phyloP scores from a whole-genome alignment of 768 basidiomycete genomes.

The Podaxis sp. region DNA sequence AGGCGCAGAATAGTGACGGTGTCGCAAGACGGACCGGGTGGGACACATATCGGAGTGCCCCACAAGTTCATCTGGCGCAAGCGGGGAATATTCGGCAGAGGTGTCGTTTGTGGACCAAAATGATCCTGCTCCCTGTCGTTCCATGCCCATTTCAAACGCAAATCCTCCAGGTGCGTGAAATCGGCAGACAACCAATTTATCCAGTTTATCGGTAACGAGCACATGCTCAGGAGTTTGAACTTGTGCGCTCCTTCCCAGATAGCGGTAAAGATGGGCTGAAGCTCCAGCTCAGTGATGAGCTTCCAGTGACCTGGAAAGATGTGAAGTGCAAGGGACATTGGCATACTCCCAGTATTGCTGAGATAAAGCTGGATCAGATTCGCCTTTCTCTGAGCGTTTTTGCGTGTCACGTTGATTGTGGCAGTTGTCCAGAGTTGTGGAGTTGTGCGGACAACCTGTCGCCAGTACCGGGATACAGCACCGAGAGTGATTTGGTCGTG shows the following conservation, averaged over 20 bases:
- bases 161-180: background rate
- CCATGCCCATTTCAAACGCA: conserved; percentile 3
- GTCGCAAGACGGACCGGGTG: background rate
- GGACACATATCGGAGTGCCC: background rate
- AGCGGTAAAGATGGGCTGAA: background rate
- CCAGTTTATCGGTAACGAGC: background rate
- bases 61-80: background rate
- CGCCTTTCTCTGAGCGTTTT: background rate
- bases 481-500: background rate
- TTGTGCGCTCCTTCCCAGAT: background rate
- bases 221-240: background rate
- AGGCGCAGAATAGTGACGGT: background rate
- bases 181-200: background rate
- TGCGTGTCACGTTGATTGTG: background rate
- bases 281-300: background rate
- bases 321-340: background rate
- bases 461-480: conserved; percentile 1
- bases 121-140: background rate
- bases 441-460: background rate
- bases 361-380: background rate
- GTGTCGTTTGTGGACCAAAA: background rate
- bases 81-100: background rate
- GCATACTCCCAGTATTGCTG: background rate
- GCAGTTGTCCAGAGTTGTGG: background rate
- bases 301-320: background rate